Percentiles rank a stretch among this genome's conserved stretches.
Evolutionary conservation across 768 basidiomycete genomes (phyloP).

Genomic region (Russula emetica): DNA sequence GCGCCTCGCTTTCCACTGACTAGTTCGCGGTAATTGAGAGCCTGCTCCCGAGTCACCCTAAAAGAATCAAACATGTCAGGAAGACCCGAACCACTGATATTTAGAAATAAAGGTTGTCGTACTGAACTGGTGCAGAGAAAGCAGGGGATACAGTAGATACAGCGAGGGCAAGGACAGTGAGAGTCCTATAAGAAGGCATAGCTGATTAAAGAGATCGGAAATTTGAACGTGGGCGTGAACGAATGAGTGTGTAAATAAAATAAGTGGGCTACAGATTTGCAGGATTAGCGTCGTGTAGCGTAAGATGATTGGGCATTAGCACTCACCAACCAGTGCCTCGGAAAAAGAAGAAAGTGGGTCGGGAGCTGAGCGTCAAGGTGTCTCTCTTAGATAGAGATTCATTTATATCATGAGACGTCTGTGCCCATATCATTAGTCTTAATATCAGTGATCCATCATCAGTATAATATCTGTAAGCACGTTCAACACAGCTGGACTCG

Average conservation of each 20-base stretch:
- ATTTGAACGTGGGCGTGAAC: conserved; percentile 1
- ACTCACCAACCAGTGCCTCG: conserved; percentile 23
- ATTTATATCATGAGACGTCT: not conserved
- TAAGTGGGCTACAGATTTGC: not conserved
- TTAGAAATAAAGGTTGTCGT: not conserved
- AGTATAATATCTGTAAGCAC: not conserved
- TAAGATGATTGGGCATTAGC: not conserved
- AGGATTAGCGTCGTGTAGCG: not conserved
- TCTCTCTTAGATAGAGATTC: no score
- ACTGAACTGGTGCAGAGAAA: not conserved
- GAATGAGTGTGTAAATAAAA: not conserved
- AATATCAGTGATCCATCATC: not conserved
- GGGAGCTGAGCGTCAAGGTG: not conserved
- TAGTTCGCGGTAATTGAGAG: not conserved
- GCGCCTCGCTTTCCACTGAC: not conserved
- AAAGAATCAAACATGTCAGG: not conserved
- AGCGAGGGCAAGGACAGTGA: conserved; percentile 13
- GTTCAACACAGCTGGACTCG: not conserved
- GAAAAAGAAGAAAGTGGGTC: conserved; percentile 1
- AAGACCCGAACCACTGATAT: not conserved
- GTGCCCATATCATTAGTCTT: not conserved
- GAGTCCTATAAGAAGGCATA: conserved; percentile 6
- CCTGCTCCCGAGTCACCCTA: not conserved
- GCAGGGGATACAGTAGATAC: conserved; percentile 3
- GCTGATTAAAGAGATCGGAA: not conserved